Base-by-base conservation (phyloP, 164 flowering plant genomes). In the Liriodendron chinense region DNA sequence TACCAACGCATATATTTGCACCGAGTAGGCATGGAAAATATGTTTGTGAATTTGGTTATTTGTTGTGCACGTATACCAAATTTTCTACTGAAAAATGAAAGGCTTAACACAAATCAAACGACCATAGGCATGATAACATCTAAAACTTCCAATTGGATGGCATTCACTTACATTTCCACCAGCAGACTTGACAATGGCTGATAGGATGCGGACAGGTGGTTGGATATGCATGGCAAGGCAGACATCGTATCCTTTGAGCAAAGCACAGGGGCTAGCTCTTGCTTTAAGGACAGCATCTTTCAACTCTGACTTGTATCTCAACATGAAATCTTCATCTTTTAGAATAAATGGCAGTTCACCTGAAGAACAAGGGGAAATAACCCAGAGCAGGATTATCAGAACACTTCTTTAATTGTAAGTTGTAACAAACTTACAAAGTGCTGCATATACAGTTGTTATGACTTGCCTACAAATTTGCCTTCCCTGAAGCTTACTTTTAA, bases 161-260 rank as follows among this genome's bases (percentile, higher is more conserved):
- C 18, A 12, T 53, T 53, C 59, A 88, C 94, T 87, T 85, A 92
- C 98, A 77, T 87, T 83, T 73, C 94, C 98, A 65, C 98, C 98
- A 75, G 94, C 94, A 75, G 89, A 85, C 75, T 71, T 81, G 66
- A 87, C 83, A 75, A 94, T 88, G 79, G 86, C 75, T 25, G 90
- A 81, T n/a, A 92, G 81, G 20, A 82, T 84, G 62, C 69, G 59
- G 21, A 70, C 74, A 70, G 94, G 83, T 20, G 92, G 94, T 71
- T 89, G 86, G 62, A 87, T 82, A 81, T 86, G 92, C 74, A 83
- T 69, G 61, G 91, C 80, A 77, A 92, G 75, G 78, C 87, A 88
- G 72, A 91, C 25, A 47, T 83, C 80, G 68, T 86, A 92, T 69
- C 94, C 98, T 79, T 86, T 84, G 16, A 94, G 83, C 79, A 92